Evolutionary conservation across 2,329 filamentous ascomycete species (phyloP), one percentile per base, ranked within the genome.

Genomic region (Remersonia thermophila): DNA sequence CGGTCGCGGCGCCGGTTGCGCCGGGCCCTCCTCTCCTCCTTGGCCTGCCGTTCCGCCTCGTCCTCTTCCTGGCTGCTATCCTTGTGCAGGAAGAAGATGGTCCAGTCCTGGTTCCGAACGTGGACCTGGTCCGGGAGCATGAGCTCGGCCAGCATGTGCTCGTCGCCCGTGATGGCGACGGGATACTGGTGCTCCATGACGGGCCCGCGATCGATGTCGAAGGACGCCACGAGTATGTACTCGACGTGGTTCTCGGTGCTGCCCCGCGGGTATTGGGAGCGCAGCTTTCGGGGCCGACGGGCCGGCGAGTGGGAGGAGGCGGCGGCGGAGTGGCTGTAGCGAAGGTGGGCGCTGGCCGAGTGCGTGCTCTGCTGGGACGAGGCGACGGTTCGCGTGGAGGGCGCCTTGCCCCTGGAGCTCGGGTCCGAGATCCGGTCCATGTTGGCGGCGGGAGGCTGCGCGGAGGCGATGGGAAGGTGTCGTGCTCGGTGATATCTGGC

Each of bases 161-260:
- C 91, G 55, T 98, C 89, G 23, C 91, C 89, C 34, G 86, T 95
- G 44, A 98, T 96, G 34, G 89, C 79, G 29, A 84, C 80, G 0
- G 91, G 91, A 55, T 89, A 98, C 55, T 98, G 91, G 56, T 98
- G 87, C 56, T 98, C 91, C 91, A 98, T 96, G 50, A 95, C 78
- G 32, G 89, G 89, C 3, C 91, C 91, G 36, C 84, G 78, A 57
- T 96, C 89, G 51, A 96, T 93, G 59, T 96, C 86, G 60, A 98
- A 98, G 2, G 86, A 93, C 3, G 91, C 91, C 37, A 98, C 91
- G 36, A 98, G 68, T 36, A 98, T 96, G 55, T 96, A 98, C 57
- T 98, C 91, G 61, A 98, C 91, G 79, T 98, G 91, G 52, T 91
- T 93, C 56, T 96, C 81, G 5, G 67, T 65, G 9, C 76, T 72